phyloP scores from a whole-genome alignment of 2,329 filamentous ascomycete species.

The Periconia sp. region DNA sequence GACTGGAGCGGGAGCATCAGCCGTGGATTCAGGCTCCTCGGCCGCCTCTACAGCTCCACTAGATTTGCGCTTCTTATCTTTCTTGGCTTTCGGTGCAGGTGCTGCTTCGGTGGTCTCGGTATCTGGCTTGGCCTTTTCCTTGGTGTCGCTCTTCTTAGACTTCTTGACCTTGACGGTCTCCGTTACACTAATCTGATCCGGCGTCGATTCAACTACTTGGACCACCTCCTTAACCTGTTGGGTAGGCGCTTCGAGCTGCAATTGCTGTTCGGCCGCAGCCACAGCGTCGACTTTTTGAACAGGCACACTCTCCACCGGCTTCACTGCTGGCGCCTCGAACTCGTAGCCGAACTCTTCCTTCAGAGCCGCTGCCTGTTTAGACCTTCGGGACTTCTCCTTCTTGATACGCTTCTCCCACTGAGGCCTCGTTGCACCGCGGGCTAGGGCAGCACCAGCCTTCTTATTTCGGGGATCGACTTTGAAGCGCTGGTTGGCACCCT shows the following conservation, averaged over 20 bases:
- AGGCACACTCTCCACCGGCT: conserved; percentile 54
- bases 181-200: conserved; percentile 17
- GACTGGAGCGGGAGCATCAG: conserved; percentile 1
- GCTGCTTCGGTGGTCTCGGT: conserved; percentile 2
- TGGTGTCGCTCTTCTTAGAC: conserved; percentile 26
- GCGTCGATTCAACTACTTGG: conserved; percentile 14
- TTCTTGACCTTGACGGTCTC: conserved; percentile 40
- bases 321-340: conserved; percentile 73
- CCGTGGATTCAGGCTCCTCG: conserved; percentile 12
- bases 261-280: conserved; percentile 27
- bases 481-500: conserved; percentile 87
- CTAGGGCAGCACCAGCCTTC: conserved; percentile 75
- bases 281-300: conserved; percentile 28
- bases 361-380: conserved; percentile 70
- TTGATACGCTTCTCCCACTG: conserved; percentile 77
- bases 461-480: conserved; percentile 86
- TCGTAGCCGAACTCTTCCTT: conserved; percentile 82
- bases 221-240: conserved; percentile 17
- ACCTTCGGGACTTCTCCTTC: conserved; percentile 71
- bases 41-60: conserved; percentile 14
- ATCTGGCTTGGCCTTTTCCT: conserved; percentile 8
- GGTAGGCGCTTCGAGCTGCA: conserved; percentile 24
- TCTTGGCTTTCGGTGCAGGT: conserved; percentile 15
- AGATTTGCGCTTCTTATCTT: conserved; percentile 22
- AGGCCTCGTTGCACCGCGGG: conserved; percentile 70